phyloP scores from a whole-genome alignment of 1,284 basidiomycete species.

The Mycosarcoma mackinlayi region DNA sequence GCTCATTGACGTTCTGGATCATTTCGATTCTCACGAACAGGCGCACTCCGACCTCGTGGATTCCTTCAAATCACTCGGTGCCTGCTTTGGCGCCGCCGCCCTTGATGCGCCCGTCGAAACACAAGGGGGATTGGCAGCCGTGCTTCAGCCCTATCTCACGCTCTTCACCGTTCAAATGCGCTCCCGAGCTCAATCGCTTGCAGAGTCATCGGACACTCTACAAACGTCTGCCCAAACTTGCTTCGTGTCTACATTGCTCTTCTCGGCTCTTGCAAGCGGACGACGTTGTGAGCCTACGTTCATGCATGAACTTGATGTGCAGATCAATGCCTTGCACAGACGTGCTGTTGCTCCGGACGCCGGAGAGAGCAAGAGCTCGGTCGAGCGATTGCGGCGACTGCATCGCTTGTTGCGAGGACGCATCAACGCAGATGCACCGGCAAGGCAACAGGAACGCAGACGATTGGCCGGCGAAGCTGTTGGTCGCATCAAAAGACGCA shows the following conservation, averaged over 20 bases:
- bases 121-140: constrained; percentile 6
- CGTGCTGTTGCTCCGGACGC: not conserved
- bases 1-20: constrained; percentile 17
- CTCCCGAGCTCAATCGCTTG: not conserved
- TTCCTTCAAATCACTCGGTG: constrained; percentile 5
- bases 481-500: constrained; percentile 19
- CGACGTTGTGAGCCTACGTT: constrained; percentile 8
- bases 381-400: not conserved
- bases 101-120: not conserved
- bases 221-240: constrained; percentile 5
- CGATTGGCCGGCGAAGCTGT: not conserved
- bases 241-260: constrained; percentile 14
- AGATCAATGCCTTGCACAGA: constrained; percentile 2
- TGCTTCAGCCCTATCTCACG: constrained; percentile 23
- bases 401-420: constrained; percentile 6
- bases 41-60: not conserved
- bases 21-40: constrained; percentile 1
- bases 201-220: not conserved
- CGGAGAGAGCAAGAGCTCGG: not conserved
- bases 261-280: constrained; percentile 5
- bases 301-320: constrained; percentile 11
- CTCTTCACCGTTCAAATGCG: constrained; percentile 25
- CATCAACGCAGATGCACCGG: not conserved
- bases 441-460: not conserved
- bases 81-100: constrained; percentile 15